These are phyloP conservation scores for Pyrrhoderma lamaoense DNA, from an alignment of 1,284 basidiomycete species.

Conservation along the genomic window DNA sequence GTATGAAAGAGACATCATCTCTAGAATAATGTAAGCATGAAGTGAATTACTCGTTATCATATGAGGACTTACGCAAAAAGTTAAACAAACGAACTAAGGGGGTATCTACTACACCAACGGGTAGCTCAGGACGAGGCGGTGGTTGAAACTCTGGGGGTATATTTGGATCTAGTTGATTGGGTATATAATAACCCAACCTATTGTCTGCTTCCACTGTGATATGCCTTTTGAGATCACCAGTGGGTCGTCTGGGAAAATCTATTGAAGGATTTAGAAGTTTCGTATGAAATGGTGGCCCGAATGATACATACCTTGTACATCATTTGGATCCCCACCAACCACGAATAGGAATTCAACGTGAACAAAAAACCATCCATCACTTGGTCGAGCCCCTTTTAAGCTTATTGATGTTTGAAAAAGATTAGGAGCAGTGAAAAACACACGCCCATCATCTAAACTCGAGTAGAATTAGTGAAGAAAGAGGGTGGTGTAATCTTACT, in stretches of 20 bases:
- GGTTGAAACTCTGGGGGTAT: conserved; percentile 38
- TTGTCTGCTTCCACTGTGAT: conserved; percentile 67
- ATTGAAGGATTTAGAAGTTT: conserved; percentile 7
- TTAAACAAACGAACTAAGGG: conserved; percentile 77
- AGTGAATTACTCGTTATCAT: not conserved
- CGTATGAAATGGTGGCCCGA: not conserved
- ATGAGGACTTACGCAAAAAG: conserved; percentile 58
- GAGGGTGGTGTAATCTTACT: conserved; percentile 20
- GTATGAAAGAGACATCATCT: conserved; percentile 81
- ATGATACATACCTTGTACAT: conserved; percentile 49
- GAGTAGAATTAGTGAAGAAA: conserved; percentile 18
- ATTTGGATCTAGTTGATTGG: conserved; percentile 34
- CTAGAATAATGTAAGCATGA: conserved; percentile 30
- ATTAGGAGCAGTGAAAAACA: conserved; percentile 62
- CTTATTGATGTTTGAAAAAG: conserved; percentile 76
- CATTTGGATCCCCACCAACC: conserved; percentile 64
- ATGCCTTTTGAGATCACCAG: conserved; percentile 55
- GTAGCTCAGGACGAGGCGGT: conserved; percentile 47
- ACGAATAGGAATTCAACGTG: conserved; percentile 69
- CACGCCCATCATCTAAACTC: conserved; percentile 61
- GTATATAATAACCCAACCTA: conserved; percentile 55
- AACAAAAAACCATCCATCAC: conserved; percentile 79
- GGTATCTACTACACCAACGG: conserved; percentile 56
- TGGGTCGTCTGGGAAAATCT: conserved; percentile 68
- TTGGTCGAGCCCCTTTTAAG: conserved; percentile 54